These are phyloP conservation scores for Rachicladosporium sp. DNA, from an alignment of 2,329 filamentous ascomycete species.

Conservation along the genomic window DNA sequence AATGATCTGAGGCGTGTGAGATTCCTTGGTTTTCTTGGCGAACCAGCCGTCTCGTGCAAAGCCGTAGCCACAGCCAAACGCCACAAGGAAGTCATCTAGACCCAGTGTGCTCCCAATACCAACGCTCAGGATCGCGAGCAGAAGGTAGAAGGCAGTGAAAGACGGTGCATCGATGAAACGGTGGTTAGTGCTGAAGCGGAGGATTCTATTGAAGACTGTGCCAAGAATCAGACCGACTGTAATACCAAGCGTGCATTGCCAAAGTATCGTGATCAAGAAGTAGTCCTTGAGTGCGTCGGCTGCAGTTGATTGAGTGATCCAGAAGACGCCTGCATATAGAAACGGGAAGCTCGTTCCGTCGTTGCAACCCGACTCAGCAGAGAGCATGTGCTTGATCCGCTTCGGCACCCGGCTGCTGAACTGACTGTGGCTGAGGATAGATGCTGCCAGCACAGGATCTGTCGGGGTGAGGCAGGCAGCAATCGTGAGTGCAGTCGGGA, in stretches of 20 bases:
- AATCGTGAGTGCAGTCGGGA: conserved; percentile 38
- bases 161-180: conserved; percentile 37
- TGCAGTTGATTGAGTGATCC: conserved; percentile 28
- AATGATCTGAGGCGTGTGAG: conserved; percentile 37
- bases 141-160: conserved; percentile 44
- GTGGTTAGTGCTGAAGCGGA: conserved; percentile 34
- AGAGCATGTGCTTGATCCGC: conserved; percentile 39
- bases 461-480: conserved; percentile 45
- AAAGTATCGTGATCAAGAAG: conserved; percentile 42
- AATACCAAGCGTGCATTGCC: conserved; percentile 41
- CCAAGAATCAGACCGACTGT: conserved; percentile 38
- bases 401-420: conserved; percentile 42
- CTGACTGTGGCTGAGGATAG: conserved; percentile 40
- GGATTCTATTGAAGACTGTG: conserved; percentile 33
- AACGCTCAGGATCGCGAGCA: conserved; percentile 40
- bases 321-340: conserved; percentile 39
- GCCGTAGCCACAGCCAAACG: conserved; percentile 43
- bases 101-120: conserved; percentile 41
- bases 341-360: conserved; percentile 46
- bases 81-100: conserved; percentile 44
- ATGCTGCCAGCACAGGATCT: conserved; percentile 44
- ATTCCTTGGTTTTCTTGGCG: conserved; percentile 32
- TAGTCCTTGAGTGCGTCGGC: conserved; percentile 37
- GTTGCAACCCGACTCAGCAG: conserved; percentile 44
- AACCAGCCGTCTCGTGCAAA: conserved; percentile 45